Evolutionary conservation across 768 basidiomycete species (phyloP).

Genomic region (Coprinopsis sp.): DNA sequence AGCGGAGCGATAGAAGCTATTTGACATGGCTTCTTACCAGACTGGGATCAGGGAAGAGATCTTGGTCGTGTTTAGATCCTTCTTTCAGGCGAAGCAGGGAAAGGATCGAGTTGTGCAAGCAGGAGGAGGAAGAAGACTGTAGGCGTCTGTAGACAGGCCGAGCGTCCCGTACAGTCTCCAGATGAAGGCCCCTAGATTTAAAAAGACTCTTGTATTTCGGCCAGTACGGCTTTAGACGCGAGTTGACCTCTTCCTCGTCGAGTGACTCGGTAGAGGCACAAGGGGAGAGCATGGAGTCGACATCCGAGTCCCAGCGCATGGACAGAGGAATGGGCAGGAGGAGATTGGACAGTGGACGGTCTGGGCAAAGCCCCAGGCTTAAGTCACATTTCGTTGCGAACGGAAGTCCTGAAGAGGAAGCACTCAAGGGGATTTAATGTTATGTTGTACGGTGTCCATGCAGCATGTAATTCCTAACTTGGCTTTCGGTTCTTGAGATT

Average conservation of each 20-base stretch:
- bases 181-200: conserved; percentile 48
- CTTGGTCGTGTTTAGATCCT: conserved; percentile 37
- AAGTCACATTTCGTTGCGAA: conserved; percentile 1
- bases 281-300: conserved; percentile 29
- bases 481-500: no score
- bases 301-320: conserved; percentile 21
- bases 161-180: conserved; percentile 68
- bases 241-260: conserved; percentile 57
- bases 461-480: no score
- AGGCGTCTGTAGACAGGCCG: conserved; percentile 47
- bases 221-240: conserved; percentile 61
- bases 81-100: conserved; percentile 7
- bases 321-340: conserved; percentile 11
- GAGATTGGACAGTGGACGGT: neutral
- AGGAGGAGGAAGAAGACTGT: conserved; percentile 9
- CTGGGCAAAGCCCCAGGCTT: no score
- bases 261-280: conserved; percentile 42
- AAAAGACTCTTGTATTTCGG: conserved; percentile 45
- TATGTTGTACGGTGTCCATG: no score
- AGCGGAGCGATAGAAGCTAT: neutral
- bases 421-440: neutral
- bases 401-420: neutral
- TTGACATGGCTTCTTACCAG: conserved; percentile 42
- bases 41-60: conserved; percentile 67
- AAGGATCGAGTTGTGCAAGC: conserved; percentile 13